phyloP scores from a whole-genome alignment of 352 stramenopile species.

The Elongisporangium undulatum region DNA sequence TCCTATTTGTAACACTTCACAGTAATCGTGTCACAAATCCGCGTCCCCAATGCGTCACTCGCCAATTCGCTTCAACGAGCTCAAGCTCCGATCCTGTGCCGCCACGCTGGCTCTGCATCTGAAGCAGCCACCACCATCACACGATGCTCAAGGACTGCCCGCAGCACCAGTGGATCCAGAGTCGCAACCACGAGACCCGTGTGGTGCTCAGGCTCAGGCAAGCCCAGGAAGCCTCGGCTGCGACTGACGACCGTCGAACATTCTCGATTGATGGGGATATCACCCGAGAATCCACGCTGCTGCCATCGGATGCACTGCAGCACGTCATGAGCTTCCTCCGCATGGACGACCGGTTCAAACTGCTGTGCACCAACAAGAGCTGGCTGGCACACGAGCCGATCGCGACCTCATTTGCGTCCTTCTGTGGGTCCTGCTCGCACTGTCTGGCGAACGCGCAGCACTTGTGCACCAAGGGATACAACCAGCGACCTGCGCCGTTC shows the following conservation, averaged over 20 bases:
- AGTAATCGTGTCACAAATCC: background rate
- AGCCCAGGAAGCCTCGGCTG: conserved; percentile 35
- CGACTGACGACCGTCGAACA: background rate
- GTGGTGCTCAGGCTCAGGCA: conserved; percentile 61
- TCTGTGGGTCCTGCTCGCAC: conserved; percentile 45
- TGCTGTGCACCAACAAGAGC: conserved; percentile 35
- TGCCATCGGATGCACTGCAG: conserved; percentile 32
- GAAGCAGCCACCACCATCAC: background rate
- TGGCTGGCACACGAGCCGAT: conserved; percentile 41
- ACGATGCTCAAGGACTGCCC: conserved; percentile 86
- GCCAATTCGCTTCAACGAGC: background rate
- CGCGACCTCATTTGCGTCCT: conserved; percentile 38
- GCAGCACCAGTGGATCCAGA: conserved; percentile 88
- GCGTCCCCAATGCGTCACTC: background rate
- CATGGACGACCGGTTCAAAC: conserved; percentile 46
- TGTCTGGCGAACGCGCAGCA: conserved; percentile 49
- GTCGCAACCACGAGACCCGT: conserved; percentile 85
- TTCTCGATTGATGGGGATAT: background rate
- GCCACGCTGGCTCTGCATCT: background rate
- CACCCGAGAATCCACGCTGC: background rate
- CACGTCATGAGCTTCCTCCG: conserved; percentile 53
- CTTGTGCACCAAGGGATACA: conserved; percentile 27
- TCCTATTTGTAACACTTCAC: background rate
- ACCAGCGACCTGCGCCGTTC: conserved; percentile 17
- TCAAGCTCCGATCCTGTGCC: background rate